phyloP scores from a whole-genome alignment of 2,329 filamentous ascomycete genomes.

The Ceratocystis colombiana region DNA sequence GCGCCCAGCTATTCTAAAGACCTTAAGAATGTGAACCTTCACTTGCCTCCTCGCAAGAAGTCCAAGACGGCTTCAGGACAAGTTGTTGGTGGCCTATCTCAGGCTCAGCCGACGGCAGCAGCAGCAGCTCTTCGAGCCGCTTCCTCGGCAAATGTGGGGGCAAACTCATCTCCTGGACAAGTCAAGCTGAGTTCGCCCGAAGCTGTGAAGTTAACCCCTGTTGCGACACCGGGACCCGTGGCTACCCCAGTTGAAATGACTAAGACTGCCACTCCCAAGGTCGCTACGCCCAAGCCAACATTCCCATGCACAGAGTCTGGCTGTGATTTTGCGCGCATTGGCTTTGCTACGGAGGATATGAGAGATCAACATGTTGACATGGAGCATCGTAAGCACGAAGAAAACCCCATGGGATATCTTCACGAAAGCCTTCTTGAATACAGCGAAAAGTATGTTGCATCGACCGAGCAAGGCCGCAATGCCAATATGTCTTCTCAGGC shows the following conservation, averaged over 20 bases:
- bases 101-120: not conserved
- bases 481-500: conserved; percentile 27
- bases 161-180: conserved; percentile 18
- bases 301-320: conserved; percentile 45
- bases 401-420: conserved; percentile 46
- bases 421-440: conserved; percentile 41
- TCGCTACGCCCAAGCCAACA: conserved; percentile 33
- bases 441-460: conserved; percentile 28
- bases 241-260: conserved; percentile 25
- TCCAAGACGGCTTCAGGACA: conserved; percentile 34
- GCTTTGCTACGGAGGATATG: conserved; percentile 47
- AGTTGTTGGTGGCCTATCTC: not conserved
- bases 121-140: not conserved
- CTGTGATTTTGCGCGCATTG: conserved; percentile 43
- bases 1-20: conserved; percentile 41
- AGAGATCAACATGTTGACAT: conserved; percentile 46
- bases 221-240: conserved; percentile 21
- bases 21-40: conserved; percentile 45
- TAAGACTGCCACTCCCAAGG: conserved; percentile 29
- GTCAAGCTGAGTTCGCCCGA: conserved; percentile 17
- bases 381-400: conserved; percentile 47
- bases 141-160: conserved; percentile 2
- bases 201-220: conserved; percentile 25
- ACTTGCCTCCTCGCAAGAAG: conserved; percentile 49
- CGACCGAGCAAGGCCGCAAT: conserved; percentile 27